These are phyloP conservation scores for Posidonia oceanica DNA, from an alignment of 116 monocot genomes.

Conservation along the genomic window DNA sequence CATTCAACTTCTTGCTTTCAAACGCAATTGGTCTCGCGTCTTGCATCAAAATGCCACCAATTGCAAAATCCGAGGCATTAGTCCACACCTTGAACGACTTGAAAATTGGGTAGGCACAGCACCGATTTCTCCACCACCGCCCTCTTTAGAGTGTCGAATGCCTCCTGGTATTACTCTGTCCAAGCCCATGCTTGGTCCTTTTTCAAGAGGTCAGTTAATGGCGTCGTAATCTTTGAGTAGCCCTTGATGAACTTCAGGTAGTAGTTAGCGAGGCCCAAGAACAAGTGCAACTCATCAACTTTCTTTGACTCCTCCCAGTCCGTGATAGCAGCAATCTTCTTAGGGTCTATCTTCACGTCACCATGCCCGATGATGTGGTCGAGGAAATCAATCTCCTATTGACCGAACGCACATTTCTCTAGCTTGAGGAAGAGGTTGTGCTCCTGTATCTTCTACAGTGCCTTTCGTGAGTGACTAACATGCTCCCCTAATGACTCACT, in stretches of 20 bases:
- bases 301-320: background rate
- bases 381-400: background rate
- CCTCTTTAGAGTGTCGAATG: background rate
- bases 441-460: background rate
- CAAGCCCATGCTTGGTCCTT: background rate
- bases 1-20: background rate
- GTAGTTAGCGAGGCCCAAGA: too few relatives aligned
- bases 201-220: background rate
- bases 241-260: background rate
- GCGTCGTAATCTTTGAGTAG: background rate
- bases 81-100: too few relatives aligned
- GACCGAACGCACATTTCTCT: background rate
- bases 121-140: background rate
- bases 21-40: background rate
- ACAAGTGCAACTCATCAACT: too few relatives aligned
- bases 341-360: too few relatives aligned
- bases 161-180: background rate
- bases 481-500: background rate
- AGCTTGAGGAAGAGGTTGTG: too few relatives aligned
- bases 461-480: background rate
- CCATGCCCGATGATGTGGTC: too few relatives aligned
- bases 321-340: too few relatives aligned
- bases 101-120: background rate
- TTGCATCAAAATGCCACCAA: background rate
- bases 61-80: background rate